Evolutionary conservation across 2,329 filamentous ascomycete genomes (phyloP).

Genomic region (Lojkania enalia): DNA sequence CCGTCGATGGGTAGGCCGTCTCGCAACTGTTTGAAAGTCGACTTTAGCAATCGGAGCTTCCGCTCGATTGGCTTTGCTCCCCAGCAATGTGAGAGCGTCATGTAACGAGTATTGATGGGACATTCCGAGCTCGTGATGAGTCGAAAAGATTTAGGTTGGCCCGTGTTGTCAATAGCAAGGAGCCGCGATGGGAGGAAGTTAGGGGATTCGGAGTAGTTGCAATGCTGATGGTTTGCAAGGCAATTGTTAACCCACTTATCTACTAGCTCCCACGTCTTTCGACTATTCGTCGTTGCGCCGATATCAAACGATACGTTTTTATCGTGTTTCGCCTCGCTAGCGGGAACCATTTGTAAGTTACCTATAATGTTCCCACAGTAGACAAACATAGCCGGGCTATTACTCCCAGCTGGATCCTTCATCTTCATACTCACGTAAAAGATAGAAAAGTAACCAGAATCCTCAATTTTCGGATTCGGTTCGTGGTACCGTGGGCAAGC

Average conservation of each 20-base stretch:
- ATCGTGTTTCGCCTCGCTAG: too few species aligned
- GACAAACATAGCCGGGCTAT: too few species aligned
- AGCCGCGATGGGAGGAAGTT: too few species aligned
- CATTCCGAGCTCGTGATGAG: neutral
- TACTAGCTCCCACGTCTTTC: neutral
- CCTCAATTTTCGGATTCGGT: neutral
- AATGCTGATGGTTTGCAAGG: neutral
- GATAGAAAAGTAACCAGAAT: too few species aligned
- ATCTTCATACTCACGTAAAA: too few species aligned
- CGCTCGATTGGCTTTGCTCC: neutral
- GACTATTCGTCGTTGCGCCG: neutral
- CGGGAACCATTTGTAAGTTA: too few species aligned
- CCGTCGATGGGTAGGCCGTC: neutral
- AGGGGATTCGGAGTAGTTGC: neutral
- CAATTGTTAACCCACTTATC: neutral
- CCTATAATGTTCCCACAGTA: too few species aligned
- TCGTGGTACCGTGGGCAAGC: too few species aligned
- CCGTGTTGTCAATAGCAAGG: too few species aligned
- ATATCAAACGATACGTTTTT: too few species aligned
- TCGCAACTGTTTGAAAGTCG: too few species aligned
- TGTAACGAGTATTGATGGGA: neutral
- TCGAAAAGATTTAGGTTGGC: neutral
- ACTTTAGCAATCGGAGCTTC: neutral
- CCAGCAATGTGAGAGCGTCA: neutral
- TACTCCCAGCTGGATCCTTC: too few species aligned